Evolutionary conservation across 805 yeast genomes (phyloP).

Genomic region (Candida caryicola): DNA sequence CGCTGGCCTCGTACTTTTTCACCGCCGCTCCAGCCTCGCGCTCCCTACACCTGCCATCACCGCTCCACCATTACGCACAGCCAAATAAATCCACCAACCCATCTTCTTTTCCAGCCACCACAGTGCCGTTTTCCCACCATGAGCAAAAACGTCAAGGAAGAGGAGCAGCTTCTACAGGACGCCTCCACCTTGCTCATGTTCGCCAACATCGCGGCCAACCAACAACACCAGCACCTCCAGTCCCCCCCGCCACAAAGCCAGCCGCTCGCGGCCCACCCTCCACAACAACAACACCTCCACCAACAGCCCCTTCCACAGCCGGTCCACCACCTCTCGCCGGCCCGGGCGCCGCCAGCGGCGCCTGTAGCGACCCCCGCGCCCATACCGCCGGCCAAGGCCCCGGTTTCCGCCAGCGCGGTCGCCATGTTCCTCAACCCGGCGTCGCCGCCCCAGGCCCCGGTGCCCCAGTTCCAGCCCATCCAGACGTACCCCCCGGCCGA

Average conservation of each 20-base stretch:
- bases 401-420: not conserved
- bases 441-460: not conserved
- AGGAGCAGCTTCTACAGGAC: slow-evolving; percentile 50
- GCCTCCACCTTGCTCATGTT: slow-evolving; percentile 62
- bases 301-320: slow-evolving; percentile 3
- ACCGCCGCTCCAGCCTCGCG: too few relatives aligned
- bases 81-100: too few relatives aligned
- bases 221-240: slow-evolving; percentile 24
- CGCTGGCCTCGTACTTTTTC: too few relatives aligned
- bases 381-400: not conserved
- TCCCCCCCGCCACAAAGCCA: slow-evolving; percentile 3
- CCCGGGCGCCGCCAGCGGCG: not conserved
- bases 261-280: not conserved
- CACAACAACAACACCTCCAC: slow-evolving; percentile 1
- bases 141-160: slow-evolving; percentile 18
- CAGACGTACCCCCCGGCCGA: too few relatives aligned
- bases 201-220: slow-evolving; percentile 52
- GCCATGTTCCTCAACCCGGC: slow-evolving; percentile 2
- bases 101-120: too few relatives aligned
- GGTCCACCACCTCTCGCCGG: not conserved
- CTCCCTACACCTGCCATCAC: too few relatives aligned
- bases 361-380: not conserved
- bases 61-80: too few relatives aligned
- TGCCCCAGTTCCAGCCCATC: not conserved
- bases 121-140: too few relatives aligned